Percentiles rank a stretch among this genome's conserved stretches.
phyloP scores from a whole-genome alignment of 441 rosid species.

The Viola pubescens region DNA sequence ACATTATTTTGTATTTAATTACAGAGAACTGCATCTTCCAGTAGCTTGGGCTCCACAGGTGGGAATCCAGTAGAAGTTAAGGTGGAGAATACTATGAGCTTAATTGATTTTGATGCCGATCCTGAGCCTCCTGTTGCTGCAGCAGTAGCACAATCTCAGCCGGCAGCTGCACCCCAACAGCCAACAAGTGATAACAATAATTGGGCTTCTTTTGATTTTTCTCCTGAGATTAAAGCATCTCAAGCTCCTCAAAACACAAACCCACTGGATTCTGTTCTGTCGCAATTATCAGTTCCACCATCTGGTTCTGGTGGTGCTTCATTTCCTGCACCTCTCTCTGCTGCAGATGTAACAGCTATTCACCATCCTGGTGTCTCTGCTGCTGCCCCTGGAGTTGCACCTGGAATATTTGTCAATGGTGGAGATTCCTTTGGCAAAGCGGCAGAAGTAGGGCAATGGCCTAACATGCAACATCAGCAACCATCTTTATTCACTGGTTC shows the following conservation, averaged over 20 bases:
- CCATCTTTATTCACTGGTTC: constrained; percentile 42
- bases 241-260: constrained; percentile 45
- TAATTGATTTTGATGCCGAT: constrained; percentile 91
- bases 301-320: constrained; percentile 38
- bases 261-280: constrained; percentile 71
- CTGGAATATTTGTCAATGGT: constrained; percentile 27
- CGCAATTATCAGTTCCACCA: constrained; percentile 58
- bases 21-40: constrained; percentile 67
- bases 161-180: constrained; percentile 38
- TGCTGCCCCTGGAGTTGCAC: constrained; percentile 24
- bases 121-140: constrained; percentile 54
- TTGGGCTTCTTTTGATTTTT: constrained; percentile 88
- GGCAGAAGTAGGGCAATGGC: constrained; percentile 34
- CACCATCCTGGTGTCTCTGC: constrained; percentile 21
- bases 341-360: constrained; percentile 14
- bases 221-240: constrained; percentile 43
- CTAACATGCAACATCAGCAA: constrained; percentile 41
- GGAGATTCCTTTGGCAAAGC: constrained; percentile 22
- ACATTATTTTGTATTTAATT: constrained; percentile 26
- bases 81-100: constrained; percentile 51
- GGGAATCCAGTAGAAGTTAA: constrained; percentile 65
- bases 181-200: constrained; percentile 47
- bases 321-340: constrained; percentile 23
- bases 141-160: constrained; percentile 37
- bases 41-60: constrained; percentile 53